These are phyloP conservation scores for Pneumocystis murina DNA, from an alignment of 1,139 yeast species.

Conservation along the genomic window DNA sequence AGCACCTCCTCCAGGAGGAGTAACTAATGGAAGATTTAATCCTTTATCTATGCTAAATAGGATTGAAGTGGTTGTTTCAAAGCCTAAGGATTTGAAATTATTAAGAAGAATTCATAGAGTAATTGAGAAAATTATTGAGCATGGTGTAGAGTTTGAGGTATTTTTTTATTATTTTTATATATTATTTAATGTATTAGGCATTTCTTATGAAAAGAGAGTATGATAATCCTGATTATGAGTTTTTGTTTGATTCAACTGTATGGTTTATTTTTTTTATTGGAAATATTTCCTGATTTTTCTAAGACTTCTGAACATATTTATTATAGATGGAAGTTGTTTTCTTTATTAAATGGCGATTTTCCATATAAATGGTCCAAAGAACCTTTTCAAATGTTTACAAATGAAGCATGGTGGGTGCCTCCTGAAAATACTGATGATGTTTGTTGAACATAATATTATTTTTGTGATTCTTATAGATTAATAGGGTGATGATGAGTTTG, in stretches of 20 bases:
- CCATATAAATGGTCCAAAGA: not conserved
- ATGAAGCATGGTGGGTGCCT: constrained; percentile 3
- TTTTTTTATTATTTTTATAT: not conserved
- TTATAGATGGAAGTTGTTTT: constrained; percentile 3
- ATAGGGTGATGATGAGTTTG: constrained; percentile 1
- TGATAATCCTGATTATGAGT: not conserved
- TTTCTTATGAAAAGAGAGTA: not conserved
- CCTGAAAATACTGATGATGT: constrained; percentile 1
- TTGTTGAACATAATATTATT: not conserved
- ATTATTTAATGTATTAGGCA: not conserved
- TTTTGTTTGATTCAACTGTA: not conserved
- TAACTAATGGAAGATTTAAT: not conserved
- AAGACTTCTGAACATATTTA: constrained; percentile 3
- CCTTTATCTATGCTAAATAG: not conserved
- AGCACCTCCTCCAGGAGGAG: not conserved
- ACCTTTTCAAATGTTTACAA: constrained; percentile 4
- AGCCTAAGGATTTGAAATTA: not conserved
- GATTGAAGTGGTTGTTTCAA: constrained; percentile 1
- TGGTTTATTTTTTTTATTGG: not conserved
- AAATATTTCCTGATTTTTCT: not conserved
- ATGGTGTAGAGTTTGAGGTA: constrained; percentile 2
- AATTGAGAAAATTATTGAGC: not conserved
- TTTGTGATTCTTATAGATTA: not conserved
- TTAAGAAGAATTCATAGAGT: constrained; percentile 1
- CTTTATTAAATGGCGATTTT: constrained; percentile 2